Base-by-base conservation (phyloP, 345 rosid species). In the Populus ilicifolia region DNA sequence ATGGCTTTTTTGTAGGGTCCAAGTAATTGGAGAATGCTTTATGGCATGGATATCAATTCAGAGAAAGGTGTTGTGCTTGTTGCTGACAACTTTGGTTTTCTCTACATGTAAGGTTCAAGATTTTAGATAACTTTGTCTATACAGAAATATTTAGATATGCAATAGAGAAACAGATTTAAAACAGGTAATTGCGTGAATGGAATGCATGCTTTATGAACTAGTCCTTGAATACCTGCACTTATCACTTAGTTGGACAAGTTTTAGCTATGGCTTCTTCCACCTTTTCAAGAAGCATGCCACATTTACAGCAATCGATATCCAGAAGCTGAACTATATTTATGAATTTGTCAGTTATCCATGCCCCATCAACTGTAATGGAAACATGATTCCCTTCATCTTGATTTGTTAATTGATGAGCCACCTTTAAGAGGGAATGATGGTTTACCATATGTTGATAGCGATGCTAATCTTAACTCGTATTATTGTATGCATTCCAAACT, bases 41-140 rank as follows among this genome's bases (percentile, higher is more conserved):
- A 92, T 63, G 99, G 96, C 65, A 92, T 95, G 99, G 99, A 95
- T 84, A 71, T 92, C 71, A 95, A 95, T 83, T 54, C 90, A 10
- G 98, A 95, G 77, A 92, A 88, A 86, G 86, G 91, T 76, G 85
- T 88, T 67, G 92, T 93, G 66, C 86, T 95, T 72, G 91, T 82
- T 75, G 93, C 99, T 71, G 99, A 95, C 83, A 95, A 84, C 81
- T 91, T 91, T 59, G 99, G 98, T 41, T 87, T 83, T 78, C 94
- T 95, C 73, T 87, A 93, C 81, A 75, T 90, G 99, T 95, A 76
- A 87, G 98, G 20, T 89, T 64, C 30, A 72, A 29, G 36, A 20
- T 54, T 69, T 35, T 74, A 21, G 25, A 29, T 29, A 25, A 3
- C 41, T 9, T 27, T 69, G 17, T 50, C 17, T 25, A 5, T 67